A percentile compares a stretch with the other conserved stretches of the same genome.
These are phyloP conservation scores for Filosporella fistucella DNA, from an alignment of 495 filamentous ascomycete genomes.

Conservation along the genomic window DNA sequence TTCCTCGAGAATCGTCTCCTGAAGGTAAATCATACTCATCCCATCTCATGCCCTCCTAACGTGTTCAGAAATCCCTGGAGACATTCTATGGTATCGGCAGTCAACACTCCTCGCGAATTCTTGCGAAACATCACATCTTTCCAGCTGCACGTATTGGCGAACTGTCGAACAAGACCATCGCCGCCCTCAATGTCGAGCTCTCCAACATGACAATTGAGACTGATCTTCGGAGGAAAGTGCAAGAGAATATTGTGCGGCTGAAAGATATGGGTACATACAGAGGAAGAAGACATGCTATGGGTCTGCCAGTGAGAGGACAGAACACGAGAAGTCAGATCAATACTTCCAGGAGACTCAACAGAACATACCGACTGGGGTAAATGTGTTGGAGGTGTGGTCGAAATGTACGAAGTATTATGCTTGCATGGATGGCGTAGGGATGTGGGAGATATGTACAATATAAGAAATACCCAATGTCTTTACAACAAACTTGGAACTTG, in stretches of 20 bases:
- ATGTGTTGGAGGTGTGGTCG: neutral
- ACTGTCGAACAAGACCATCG: constrained; percentile 65
- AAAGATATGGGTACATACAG: constrained; percentile 90
- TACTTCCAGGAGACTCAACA: constrained; percentile 77
- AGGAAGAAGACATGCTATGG: constrained; percentile 85
- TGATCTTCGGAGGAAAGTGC: constrained; percentile 68
- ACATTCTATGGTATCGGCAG: constrained; percentile 87
- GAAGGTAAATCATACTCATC: constrained; percentile 53
- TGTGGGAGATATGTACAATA: too few relatives aligned
- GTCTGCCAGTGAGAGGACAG: constrained; percentile 83
- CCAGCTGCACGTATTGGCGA: constrained; percentile 69
- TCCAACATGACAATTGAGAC: constrained; percentile 93
- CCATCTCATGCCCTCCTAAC: constrained; percentile 1
- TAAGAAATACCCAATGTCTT: too few relatives aligned
- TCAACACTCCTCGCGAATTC: constrained; percentile 62
- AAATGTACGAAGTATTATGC: neutral
- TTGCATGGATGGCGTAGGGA: constrained; percentile 2
- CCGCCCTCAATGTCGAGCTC: constrained; percentile 75
- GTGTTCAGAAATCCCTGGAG: constrained; percentile 70
- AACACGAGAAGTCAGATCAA: constrained; percentile 77
- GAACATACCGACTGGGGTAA: constrained; percentile 10
- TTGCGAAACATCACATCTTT: constrained; percentile 86
- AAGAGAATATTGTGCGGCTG: constrained; percentile 81
- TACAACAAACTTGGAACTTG: too few relatives aligned
- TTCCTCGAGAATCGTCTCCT: constrained; percentile 80